Base-by-base conservation (phyloP, 768 basidiomycete genomes). In the Naganishia onofrii region DNA sequence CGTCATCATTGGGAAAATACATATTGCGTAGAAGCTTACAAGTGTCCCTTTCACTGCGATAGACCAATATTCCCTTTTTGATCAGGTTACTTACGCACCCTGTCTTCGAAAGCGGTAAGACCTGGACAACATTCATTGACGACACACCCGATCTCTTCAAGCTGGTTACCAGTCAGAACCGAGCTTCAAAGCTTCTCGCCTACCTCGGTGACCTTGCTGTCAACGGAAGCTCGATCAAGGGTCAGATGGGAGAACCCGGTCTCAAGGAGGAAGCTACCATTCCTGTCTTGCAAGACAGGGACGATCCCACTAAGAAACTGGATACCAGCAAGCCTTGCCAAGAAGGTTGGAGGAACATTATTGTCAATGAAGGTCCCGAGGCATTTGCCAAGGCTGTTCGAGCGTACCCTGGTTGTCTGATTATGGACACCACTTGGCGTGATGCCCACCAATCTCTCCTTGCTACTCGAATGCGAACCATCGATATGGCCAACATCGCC, bases 111-210 rank as follows among this genome's bases (percentile, higher is more conserved):
- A 89, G 87, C 44, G 95, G 95, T 70, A 91, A 93, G 84, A 96
- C 96, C 12, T 99, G 96, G 96, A 99, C 96, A 1, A 99, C 96
- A 29, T 98, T 99, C 85, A 98, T 99, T 82, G 96, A 99, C 77
- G 96, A 99, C 82, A 97, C 95, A 0, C 94, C 93, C n/a, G 93
- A 97, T 78, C 87, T 99, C 72, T 99, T 98, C 88, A 96, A 94
- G 82, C 88, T 99, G 68, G 94, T 99, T 8, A 90, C 92, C 77
- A 93, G 90, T 75, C 94, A 94, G 83, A 99, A 99, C 83, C 91
- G 96, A 82, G 96, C 96, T 3, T 94, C 97, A 83, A 98, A 98
- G 81, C 84, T 99, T 67, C 86, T 99, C 55, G 90, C 93, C 7
- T 99, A 98, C 82, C 89, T 99, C 42, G 96, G 96, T 72, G 96